Percentiles rank a stretch among this genome's conserved stretches.
phyloP scores from a whole-genome alignment of 345 rosid genomes.

The Jatropha curcas region DNA sequence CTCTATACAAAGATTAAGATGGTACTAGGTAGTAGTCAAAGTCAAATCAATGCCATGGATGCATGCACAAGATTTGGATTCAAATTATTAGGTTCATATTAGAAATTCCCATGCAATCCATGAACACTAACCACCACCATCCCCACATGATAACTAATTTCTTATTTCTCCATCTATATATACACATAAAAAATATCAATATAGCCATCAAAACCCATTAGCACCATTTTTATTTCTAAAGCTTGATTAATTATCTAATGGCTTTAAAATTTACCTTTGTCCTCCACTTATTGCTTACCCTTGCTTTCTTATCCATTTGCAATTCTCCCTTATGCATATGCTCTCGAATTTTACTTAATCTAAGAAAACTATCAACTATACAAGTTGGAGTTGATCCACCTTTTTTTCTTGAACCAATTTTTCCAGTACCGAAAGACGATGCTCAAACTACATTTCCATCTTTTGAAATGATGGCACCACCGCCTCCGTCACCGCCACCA shows the following conservation, averaged over 20 bases:
- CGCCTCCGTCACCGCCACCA: background rate
- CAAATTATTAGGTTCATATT: constrained; percentile 3
- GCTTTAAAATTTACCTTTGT: background rate
- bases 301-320: constrained; percentile 3
- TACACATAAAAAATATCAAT: background rate
- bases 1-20: background rate
- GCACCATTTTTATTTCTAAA: background rate
- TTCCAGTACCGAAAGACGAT: constrained; percentile 3
- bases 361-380: constrained; percentile 2
- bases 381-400: background rate
- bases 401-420: background rate
- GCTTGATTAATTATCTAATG: background rate
- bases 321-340: background rate
- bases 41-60: background rate
- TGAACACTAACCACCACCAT: background rate
- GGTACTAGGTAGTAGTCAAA: background rate
- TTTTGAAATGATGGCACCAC: background rate
- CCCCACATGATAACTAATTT: background rate
- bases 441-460: background rate
- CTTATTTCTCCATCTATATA: background rate
- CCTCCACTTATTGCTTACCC: background rate
- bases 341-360: background rate
- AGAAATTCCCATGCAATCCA: constrained; percentile 11
- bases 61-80: background rate
- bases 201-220: background rate